Evolutionary conservation across 208 protist genomes (phyloP).

Genomic region (Leishmania aethiopica): DNA sequence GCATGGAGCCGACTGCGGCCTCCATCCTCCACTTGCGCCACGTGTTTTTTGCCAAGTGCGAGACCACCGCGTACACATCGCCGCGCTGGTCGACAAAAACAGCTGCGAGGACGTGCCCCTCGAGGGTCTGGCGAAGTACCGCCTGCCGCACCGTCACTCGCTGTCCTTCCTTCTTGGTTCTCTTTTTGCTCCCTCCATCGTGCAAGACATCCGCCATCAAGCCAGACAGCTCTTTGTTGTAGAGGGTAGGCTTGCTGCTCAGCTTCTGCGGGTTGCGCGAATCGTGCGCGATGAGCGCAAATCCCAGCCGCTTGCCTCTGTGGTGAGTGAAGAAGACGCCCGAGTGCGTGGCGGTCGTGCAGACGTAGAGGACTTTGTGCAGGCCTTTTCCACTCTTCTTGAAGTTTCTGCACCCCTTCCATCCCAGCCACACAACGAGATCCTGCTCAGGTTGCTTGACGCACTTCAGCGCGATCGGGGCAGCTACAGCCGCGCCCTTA

Average conservation of each 20-base stretch:
- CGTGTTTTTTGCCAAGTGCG: slow-evolving; percentile 21
- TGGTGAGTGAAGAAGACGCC: slow-evolving; percentile 28
- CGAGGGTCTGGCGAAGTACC: slow-evolving; percentile 34
- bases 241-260: background rate
- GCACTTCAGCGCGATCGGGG: slow-evolving; percentile 14
- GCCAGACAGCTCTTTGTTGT: slow-evolving; percentile 4
- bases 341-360: slow-evolving; percentile 14
- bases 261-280: background rate
- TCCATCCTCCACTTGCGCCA: slow-evolving; percentile 55
- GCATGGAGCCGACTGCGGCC: slow-evolving; percentile 6
- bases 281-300: slow-evolving; percentile 20
- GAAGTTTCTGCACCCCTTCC: slow-evolving; percentile 16
- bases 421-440: slow-evolving; percentile 19
- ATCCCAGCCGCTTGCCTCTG: slow-evolving; percentile 6
- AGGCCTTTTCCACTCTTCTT: slow-evolving; percentile 13
- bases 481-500: background rate
- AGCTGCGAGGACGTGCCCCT: slow-evolving; percentile 40
- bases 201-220: slow-evolving; percentile 9
- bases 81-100: slow-evolving; percentile 26
- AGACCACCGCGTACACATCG: slow-evolving; percentile 41
- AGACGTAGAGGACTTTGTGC: slow-evolving; percentile 20
- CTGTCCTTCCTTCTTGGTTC: background rate
- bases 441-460: slow-evolving; percentile 26
- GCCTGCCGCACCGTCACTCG: slow-evolving; percentile 38
- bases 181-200: background rate